Conservation (phyloP, 2,329 filamentous ascomycete genomes). For the Mycosphaerella sp. region DNA sequence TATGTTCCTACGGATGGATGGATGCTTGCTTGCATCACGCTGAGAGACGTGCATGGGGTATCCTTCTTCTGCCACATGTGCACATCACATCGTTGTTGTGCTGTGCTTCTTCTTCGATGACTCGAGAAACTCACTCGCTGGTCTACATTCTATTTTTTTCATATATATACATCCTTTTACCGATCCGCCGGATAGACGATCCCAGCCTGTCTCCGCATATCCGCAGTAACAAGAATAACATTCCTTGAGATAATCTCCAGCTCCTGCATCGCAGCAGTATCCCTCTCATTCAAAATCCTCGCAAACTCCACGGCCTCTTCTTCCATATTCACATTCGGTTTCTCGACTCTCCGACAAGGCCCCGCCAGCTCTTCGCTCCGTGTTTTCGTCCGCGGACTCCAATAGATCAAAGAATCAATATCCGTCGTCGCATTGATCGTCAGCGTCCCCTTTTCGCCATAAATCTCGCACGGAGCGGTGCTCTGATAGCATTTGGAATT, state of each 20-base stretch:
- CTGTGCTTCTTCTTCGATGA: too few relatives aligned
- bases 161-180: too few relatives aligned
- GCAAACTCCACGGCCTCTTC: conserved; percentile 46
- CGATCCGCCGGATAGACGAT: conserved; percentile 40
- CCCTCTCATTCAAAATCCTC: conserved; percentile 38
- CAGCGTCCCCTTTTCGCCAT: conserved; percentile 45
- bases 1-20: neutral
- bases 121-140: too few relatives aligned
- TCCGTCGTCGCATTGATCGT: conserved; percentile 42
- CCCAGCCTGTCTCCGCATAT: conserved; percentile 41
- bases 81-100: too few relatives aligned
- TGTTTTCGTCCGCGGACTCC: conserved; percentile 43
- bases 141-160: too few relatives aligned
- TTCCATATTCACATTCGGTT: conserved; percentile 42
- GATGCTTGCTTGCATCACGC: neutral
- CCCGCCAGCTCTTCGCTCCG: conserved; percentile 37
- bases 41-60: neutral
- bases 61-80: neutral
- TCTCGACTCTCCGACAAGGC: conserved; percentile 27
- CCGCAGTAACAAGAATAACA: conserved; percentile 40
- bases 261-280: conserved; percentile 35
- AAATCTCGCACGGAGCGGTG: conserved; percentile 43
- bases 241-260: conserved; percentile 40
- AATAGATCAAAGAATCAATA: conserved; percentile 38
- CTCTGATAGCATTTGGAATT: conserved; percentile 42